Conservation (phyloP, 495 filamentous ascomycete species). For the Cenococcum geophilum region DNA sequence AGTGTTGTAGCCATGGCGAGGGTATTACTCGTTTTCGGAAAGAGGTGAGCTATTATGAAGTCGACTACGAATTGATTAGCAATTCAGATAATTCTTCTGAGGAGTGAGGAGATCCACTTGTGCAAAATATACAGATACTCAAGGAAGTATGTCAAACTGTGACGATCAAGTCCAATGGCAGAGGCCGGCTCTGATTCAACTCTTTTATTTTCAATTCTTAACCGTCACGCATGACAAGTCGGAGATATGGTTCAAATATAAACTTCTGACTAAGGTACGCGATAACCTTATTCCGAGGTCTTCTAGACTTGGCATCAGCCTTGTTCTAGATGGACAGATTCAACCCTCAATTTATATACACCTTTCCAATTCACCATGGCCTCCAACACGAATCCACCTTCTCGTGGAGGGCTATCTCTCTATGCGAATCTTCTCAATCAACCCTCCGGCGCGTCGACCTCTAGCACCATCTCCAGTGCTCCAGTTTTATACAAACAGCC, state of each 20-base stretch:
- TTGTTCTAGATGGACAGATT: background rate
- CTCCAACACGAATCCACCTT: background rate
- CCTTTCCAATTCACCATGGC: background rate
- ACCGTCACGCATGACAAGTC: too few species aligned
- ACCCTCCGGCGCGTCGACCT: constrained; percentile 41
- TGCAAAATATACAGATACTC: too few species aligned
- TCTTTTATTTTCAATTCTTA: too few species aligned
- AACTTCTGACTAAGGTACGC: too few species aligned
- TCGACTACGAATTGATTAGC: background rate
- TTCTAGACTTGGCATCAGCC: too few species aligned
- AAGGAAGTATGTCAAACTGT: too few species aligned
- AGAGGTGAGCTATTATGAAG: background rate
- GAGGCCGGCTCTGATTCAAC: background rate
- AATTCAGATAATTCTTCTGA: background rate
- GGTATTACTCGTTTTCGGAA: constrained; percentile 1
- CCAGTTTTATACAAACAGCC: constrained; percentile 70
- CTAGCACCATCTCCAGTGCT: constrained; percentile 65
- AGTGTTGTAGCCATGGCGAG: constrained; percentile 45
- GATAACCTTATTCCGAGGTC: too few species aligned
- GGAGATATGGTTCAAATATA: too few species aligned
- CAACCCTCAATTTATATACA: background rate
- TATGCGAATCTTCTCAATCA: constrained; percentile 55
- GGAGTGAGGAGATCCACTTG: too few species aligned
- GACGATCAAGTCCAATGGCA: background rate
- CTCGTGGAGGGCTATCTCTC: constrained; percentile 45